Percentiles rank a stretch among this genome's conserved stretches.
Conservation (phyloP, 2,329 filamentous ascomycete genomes). For the Colletotrichum gigasporum region DNA sequence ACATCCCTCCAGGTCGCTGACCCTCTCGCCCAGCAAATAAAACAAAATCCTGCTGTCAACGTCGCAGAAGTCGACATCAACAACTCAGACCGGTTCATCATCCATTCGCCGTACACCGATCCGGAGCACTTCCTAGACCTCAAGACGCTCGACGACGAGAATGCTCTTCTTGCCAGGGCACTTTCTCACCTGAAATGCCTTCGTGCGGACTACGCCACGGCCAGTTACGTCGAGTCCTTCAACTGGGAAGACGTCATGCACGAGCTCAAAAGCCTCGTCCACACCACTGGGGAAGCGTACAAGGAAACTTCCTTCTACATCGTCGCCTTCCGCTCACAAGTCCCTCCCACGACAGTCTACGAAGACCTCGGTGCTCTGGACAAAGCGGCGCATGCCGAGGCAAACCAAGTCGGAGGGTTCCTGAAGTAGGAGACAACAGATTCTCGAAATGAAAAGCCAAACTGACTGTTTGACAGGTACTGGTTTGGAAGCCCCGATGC, state of each 20-base stretch:
- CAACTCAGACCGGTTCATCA: conserved; percentile 52
- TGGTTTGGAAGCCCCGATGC: conserved; percentile 84
- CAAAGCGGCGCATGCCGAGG: conserved; percentile 82
- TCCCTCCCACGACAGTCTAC: conserved; percentile 70
- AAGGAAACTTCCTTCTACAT: conserved; percentile 77
- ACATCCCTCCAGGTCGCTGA: conserved; percentile 20
- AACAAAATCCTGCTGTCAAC: conserved; percentile 15
- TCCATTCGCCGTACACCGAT: conserved; percentile 81
- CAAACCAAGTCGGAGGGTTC: conserved; percentile 80
- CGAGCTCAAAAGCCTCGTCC: conserved; percentile 62
- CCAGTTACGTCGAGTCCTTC: conserved; percentile 77
- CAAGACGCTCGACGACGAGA: conserved; percentile 69
- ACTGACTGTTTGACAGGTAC: conserved; percentile 64
- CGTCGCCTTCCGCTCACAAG: conserved; percentile 81
- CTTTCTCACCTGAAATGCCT: conserved; percentile 71
- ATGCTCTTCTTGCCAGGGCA: conserved; percentile 76
- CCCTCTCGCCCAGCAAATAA: conserved; percentile 19
- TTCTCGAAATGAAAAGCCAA: not conserved
- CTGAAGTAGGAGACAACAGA: conserved; percentile 64
- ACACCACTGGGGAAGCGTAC: conserved; percentile 63
- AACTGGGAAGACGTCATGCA: conserved; percentile 76
- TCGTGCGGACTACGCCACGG: conserved; percentile 78
- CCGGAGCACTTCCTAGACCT: conserved; percentile 78
- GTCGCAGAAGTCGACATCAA: conserved; percentile 15
- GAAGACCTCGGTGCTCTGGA: conserved; percentile 78